phyloP scores from a whole-genome alignment of 306 rosid genomes.

The Vicia faba region DNA sequence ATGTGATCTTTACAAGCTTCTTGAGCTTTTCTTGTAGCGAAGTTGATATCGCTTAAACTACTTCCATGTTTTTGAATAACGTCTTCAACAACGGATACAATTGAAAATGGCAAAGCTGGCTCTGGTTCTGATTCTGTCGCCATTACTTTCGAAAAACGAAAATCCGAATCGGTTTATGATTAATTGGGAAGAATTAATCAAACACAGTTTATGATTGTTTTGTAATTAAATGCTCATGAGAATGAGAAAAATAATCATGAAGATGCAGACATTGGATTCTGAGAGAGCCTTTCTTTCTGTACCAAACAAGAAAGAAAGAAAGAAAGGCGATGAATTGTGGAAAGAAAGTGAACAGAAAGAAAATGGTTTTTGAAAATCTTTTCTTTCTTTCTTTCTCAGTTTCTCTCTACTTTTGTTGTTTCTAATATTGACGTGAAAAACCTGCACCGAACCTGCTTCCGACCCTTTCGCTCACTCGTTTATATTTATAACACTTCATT shows the following conservation, averaged over 20 bases:
- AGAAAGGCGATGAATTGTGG: slow-evolving; percentile 35
- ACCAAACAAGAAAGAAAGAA: slow-evolving; percentile 20
- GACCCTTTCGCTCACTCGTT: slow-evolving; percentile 70
- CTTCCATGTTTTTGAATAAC: slow-evolving; percentile 69
- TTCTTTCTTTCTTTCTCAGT: slow-evolving; percentile 27
- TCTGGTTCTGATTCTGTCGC: slow-evolving; percentile 62
- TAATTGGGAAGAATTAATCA: neutral
- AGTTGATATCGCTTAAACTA: slow-evolving; percentile 42
- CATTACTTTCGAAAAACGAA: slow-evolving; percentile 38
- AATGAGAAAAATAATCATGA: slow-evolving; percentile 39
- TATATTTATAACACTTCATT: slow-evolving; percentile 35
- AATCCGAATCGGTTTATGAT: neutral
- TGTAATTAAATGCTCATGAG: slow-evolving; percentile 18
- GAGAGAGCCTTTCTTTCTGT: slow-evolving; percentile 27
- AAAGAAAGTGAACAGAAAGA: slow-evolving; percentile 41
- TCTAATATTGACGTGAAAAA: slow-evolving; percentile 55
- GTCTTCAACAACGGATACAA: slow-evolving; percentile 70
- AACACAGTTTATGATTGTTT: neutral
- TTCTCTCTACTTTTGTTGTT: slow-evolving; percentile 29
- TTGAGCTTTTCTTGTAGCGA: slow-evolving; percentile 70
- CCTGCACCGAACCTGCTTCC: slow-evolving; percentile 75
- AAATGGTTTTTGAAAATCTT: neutral
- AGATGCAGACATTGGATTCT: slow-evolving; percentile 33
- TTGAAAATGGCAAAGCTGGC: slow-evolving; percentile 58
- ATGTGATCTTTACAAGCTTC: slow-evolving; percentile 57